Conservation (phyloP, 106 monocot genomes). For the Cymbidium sinense region DNA sequence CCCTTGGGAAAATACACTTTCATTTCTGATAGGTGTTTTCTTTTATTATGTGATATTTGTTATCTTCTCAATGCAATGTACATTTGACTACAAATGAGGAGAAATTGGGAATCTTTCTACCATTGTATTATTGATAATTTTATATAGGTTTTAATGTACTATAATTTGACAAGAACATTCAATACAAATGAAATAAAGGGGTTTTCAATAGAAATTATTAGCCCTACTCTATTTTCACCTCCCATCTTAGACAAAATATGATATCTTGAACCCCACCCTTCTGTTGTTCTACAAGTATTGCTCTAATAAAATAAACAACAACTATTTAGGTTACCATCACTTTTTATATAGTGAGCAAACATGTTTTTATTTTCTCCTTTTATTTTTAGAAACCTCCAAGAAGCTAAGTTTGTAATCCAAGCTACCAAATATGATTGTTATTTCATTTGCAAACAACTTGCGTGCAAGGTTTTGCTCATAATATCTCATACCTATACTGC, state of each 20-base stretch:
- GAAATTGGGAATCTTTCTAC: not conserved
- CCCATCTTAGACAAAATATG: not conserved
- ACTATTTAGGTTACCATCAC: not conserved
- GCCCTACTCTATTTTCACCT: not conserved
- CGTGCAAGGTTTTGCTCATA: too few relatives aligned
- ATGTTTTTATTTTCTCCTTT: not conserved
- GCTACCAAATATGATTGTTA: not conserved
- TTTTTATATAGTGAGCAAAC: not conserved
- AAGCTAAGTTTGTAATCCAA: not conserved
- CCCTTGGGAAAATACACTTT: not conserved
- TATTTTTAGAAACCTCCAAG: not conserved
- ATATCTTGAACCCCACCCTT: not conserved
- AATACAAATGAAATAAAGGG: not conserved
- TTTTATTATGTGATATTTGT: not conserved
- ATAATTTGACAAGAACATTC: not conserved
- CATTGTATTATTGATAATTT: not conserved
- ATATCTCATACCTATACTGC: not conserved
- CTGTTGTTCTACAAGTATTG: not conserved
- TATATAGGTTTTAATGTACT: not conserved
- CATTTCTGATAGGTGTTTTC: not conserved
- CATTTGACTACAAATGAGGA: not conserved
- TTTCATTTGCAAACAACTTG: too few relatives aligned
- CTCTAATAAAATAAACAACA: not conserved
- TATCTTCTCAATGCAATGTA: not conserved
- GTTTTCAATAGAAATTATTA: not conserved